These are phyloP conservation scores for Kodamaea kaohsiungensis DNA, from an alignment of 805 yeast species.

Conservation along the genomic window DNA sequence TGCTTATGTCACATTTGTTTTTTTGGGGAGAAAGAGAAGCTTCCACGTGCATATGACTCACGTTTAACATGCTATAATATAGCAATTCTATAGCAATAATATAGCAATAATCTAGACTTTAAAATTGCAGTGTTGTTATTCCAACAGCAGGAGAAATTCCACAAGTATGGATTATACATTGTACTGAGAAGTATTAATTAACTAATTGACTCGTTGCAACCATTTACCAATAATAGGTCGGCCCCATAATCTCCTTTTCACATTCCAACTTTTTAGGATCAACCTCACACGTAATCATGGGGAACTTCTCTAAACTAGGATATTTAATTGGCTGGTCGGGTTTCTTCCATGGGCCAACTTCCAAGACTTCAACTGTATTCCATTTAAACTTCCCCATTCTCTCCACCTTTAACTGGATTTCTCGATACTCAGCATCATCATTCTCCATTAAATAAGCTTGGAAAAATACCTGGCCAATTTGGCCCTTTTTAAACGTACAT, in stretches of 20 bases:
- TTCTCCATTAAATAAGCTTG: slow-evolving; percentile 18
- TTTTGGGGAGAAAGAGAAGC: not conserved
- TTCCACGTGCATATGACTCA: not conserved
- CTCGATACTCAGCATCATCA: slow-evolving; percentile 13
- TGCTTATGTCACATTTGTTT: not conserved
- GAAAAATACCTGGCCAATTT: slow-evolving; percentile 23
- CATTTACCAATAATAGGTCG: not conserved
- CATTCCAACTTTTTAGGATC: slow-evolving; percentile 17
- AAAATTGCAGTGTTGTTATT: too few species aligned
- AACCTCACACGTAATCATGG: slow-evolving; percentile 20
- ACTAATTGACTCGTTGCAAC: not conserved
- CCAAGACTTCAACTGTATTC: not conserved
- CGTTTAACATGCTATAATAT: not conserved
- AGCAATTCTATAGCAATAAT: not conserved
- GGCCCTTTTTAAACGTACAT: slow-evolving; percentile 19
- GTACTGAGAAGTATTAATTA: too few species aligned
- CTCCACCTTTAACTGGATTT: slow-evolving; percentile 9
- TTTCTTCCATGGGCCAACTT: slow-evolving; percentile 11
- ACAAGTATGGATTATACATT: too few species aligned
- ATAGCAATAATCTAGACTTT: too few species aligned
- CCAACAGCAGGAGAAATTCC: too few species aligned
- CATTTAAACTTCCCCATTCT: not conserved
- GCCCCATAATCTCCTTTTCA: slow-evolving; percentile 5
- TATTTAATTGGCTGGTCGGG: slow-evolving; percentile 4
- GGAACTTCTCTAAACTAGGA: slow-evolving; percentile 10